Conservation (phyloP, 2,329 filamentous ascomycete genomes). For the Penicillium sp. region DNA sequence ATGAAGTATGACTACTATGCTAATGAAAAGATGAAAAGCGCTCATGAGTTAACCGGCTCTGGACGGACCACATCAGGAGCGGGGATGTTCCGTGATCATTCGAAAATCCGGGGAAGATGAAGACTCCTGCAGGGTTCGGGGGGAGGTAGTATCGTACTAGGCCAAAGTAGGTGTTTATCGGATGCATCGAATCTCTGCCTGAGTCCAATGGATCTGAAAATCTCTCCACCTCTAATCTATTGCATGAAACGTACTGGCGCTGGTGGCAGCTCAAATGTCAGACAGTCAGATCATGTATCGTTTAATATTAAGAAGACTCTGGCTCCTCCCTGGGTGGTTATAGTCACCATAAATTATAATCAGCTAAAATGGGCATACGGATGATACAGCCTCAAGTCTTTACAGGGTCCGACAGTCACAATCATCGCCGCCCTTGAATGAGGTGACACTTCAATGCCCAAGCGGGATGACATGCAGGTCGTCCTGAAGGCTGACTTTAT, state of each 20-base stretch:
- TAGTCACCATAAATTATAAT: not conserved
- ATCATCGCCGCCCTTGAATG: not conserved
- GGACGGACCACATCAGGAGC: not conserved
- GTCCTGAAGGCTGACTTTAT: not conserved
- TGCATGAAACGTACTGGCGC: not conserved
- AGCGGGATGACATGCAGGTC: not conserved
- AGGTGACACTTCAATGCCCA: not conserved
- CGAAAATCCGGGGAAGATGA: slow-evolving; percentile 12
- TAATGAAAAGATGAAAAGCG: not conserved
- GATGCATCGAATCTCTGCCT: not conserved
- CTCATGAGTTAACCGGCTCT: not conserved
- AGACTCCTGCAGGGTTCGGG: slow-evolving; percentile 1
- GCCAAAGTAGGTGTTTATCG: slow-evolving; percentile 3
- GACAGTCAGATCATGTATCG: not conserved
- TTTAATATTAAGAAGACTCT: not conserved
- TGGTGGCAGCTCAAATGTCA: not conserved
- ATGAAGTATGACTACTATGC: not conserved
- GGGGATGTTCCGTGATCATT: not conserved
- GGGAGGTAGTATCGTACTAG: slow-evolving; percentile 8
- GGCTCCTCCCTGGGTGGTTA: not conserved
- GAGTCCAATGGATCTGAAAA: too few species aligned
- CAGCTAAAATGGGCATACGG: not conserved
- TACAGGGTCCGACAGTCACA: not conserved
- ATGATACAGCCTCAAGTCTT: not conserved
- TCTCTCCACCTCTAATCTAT: not conserved